Evolutionary conservation across 2,329 filamentous ascomycete genomes (phyloP), one percentile per base, ranked within the genome.

Genomic region (Monilinia fructicola): DNA sequence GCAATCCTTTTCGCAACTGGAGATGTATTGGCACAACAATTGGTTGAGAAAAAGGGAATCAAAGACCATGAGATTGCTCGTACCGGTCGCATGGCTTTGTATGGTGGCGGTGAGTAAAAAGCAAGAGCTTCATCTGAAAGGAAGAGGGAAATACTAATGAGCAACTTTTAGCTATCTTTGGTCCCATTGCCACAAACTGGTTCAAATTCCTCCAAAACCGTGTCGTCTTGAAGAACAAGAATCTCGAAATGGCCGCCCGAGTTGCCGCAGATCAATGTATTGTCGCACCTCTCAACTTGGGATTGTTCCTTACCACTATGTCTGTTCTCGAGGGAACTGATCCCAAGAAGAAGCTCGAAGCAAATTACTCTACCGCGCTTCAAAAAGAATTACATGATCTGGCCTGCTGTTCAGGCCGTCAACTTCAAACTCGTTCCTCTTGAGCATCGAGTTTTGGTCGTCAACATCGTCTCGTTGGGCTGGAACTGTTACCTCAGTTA

Each of bases 1-100:
- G 90, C 92, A 59, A 85, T 98, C 68, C 88, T 99, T 70, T 99
- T 98, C 78, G 93, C 90, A 67, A 91, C 93, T 18, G 95, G 95
- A 74, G 95, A 99, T 80, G 83, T 90, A 68, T 88, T 96, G 72
- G 92, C 95, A 48, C 95, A 99, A 80, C 94, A 98, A 80, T 83
- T 87, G 46, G 91, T 99, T 68, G 94, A 98, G 80, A 89, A 87
- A 78, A 88, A 85, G 74, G 93, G 93, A 23, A 72, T 90, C 35
- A 80, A 89, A 72, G 90, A 90, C 71, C 94, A 99, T 78, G 90
- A 94, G 75, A 73, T 87, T 48, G 80, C 81, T 38, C 86, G 91
- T 64, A 93, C 91, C 40, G 88, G 83, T 14, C 88, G 91, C 73
- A 95, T 96, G 91, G 87, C 87, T 54, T 80, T 89, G 68, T 95